Percentiles rank a stretch among this genome's conserved stretches.
These are phyloP conservation scores for Pseudopithomyces chartarum DNA, from an alignment of 2,329 filamentous ascomycete genomes.

Conservation along the genomic window DNA sequence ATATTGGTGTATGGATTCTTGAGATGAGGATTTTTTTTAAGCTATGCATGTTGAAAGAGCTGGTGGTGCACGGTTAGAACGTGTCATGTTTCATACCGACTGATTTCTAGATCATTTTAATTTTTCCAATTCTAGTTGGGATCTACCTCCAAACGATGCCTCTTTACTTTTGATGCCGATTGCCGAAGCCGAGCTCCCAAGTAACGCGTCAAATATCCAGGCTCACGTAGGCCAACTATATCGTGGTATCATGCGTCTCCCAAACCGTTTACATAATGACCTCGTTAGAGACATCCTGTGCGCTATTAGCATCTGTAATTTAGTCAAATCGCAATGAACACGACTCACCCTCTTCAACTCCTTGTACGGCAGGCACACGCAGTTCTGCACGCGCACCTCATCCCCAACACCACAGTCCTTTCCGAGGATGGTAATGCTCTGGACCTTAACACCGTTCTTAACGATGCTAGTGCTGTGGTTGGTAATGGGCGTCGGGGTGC, in stretches of 20 bases:
- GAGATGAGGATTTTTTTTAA: too few species aligned
- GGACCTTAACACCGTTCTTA: conserved; percentile 98
- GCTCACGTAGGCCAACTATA: neutral
- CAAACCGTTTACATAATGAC: conserved; percentile 79
- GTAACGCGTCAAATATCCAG: neutral
- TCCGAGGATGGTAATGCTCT: conserved; percentile 95
- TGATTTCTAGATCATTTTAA: neutral
- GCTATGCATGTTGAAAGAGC: too few species aligned
- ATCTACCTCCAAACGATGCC: neutral
- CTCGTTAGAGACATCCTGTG: conserved; percentile 77
- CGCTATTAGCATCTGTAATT: conserved; percentile 9
- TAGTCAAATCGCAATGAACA: neutral
- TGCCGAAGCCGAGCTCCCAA: neutral
- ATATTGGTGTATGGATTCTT: too few species aligned
- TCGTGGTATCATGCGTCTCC: conserved; percentile 22
- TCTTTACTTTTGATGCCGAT: neutral
- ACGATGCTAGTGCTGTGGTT: conserved; percentile 94
- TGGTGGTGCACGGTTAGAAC: neutral
- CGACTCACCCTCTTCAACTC: conserved; percentile 86
- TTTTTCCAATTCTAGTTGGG: neutral
- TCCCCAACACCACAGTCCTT: conserved; percentile 95
- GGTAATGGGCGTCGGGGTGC: conserved; percentile 82
- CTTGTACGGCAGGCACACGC: conserved; percentile 96
- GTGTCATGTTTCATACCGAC: neutral
- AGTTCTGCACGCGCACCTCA: conserved; percentile 96